Evolutionary conservation across 2,329 filamentous ascomycete genomes (phyloP).

Genomic region (Hymenoscyphus scutula): DNA sequence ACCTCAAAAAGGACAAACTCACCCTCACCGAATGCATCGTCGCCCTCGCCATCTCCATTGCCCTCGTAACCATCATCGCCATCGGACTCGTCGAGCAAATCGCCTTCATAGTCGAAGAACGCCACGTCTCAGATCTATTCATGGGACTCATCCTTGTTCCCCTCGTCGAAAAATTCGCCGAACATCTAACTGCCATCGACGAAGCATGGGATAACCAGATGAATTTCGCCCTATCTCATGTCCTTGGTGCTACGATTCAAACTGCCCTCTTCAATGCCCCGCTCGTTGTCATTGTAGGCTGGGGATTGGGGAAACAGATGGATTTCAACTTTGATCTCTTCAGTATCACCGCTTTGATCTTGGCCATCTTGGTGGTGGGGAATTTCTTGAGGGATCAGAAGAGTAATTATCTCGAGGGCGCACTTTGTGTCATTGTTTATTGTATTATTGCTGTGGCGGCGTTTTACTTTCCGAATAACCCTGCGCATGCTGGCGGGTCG

Average conservation of each 20-base stretch:
- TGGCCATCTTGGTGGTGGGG: slow-evolving; percentile 82
- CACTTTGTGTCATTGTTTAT: slow-evolving; percentile 72
- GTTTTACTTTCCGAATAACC: slow-evolving; percentile 57
- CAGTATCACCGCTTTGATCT: slow-evolving; percentile 75
- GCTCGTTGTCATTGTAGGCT: slow-evolving; percentile 77
- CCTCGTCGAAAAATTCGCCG: slow-evolving; percentile 81
- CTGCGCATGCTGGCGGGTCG: neutral
- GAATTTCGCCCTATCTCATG: slow-evolving; percentile 81
- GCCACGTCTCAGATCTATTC: slow-evolving; percentile 54
- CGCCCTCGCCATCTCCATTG: slow-evolving; percentile 61
- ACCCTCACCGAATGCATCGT: slow-evolving; percentile 72
- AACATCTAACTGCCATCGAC: slow-evolving; percentile 80
- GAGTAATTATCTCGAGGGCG: slow-evolving; percentile 86
- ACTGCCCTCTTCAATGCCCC: slow-evolving; percentile 87
- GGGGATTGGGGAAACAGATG: slow-evolving; percentile 70
- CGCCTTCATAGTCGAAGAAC: slow-evolving; percentile 53
- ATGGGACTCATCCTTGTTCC: slow-evolving; percentile 74
- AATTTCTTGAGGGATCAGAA: slow-evolving; percentile 86
- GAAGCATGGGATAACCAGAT: slow-evolving; percentile 83
- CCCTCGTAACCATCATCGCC: slow-evolving; percentile 71
- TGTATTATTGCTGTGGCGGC: slow-evolving; percentile 58
- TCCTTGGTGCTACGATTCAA: slow-evolving; percentile 83
- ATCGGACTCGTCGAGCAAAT: slow-evolving; percentile 74
- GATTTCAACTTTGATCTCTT: slow-evolving; percentile 85
- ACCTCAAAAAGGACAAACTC: slow-evolving; percentile 61